Percentiles rank a stretch among this genome's conserved stretches.
phyloP scores from a whole-genome alignment of 2,329 filamentous ascomycete genomes.

The Rhinocladiella similis region DNA sequence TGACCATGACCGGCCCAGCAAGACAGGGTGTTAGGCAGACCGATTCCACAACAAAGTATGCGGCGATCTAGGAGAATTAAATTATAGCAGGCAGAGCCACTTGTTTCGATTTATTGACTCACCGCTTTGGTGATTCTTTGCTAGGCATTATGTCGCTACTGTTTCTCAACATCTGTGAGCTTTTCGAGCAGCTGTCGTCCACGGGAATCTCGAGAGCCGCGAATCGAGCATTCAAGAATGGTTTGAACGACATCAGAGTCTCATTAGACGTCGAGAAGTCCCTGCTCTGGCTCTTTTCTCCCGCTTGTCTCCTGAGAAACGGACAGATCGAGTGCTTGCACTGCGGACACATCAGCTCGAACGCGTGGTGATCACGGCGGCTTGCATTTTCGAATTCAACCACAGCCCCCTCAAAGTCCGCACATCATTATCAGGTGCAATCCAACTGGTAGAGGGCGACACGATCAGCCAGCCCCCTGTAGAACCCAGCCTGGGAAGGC shows the following conservation, averaged over 20 bases:
- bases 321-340: constrained; percentile 70
- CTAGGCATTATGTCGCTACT: constrained; percentile 41
- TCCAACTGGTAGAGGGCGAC: constrained; percentile 8
- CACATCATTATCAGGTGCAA: constrained; percentile 12
- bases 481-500: constrained; percentile 33
- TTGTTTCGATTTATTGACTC: too few relatives aligned
- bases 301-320: constrained; percentile 71
- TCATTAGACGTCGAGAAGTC: constrained; percentile 57
- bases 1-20: background rate
- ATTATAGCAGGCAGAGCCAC: too few relatives aligned
- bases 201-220: constrained; percentile 34
- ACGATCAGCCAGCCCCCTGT: constrained; percentile 40
- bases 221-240: constrained; percentile 58
- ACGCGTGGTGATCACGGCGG: constrained; percentile 64
- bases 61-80: too few relatives aligned
- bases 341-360: constrained; percentile 49
- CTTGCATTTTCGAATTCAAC: constrained; percentile 41
- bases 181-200: constrained; percentile 63
- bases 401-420: constrained; percentile 47
- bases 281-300: constrained; percentile 64
- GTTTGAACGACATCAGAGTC: constrained; percentile 64
- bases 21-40: too few relatives aligned
- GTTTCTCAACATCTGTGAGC: constrained; percentile 69
- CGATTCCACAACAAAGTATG: too few relatives aligned
- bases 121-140: background rate